phyloP scores from a whole-genome alignment of 2,329 filamentous ascomycete species.

The Phaeosphaeria sp. region DNA sequence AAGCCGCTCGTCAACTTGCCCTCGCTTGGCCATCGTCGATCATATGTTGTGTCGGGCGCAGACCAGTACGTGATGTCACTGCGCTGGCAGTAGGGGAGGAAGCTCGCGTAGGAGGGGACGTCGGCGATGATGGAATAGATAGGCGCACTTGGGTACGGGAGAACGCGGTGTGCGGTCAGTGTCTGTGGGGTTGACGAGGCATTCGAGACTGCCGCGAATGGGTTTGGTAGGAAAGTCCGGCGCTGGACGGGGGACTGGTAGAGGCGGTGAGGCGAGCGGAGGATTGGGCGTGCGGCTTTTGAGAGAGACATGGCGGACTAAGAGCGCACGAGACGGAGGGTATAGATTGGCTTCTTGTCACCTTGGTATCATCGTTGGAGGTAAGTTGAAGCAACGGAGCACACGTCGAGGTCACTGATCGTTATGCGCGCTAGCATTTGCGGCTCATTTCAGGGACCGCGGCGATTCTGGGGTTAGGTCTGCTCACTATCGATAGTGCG shows the following conservation, averaged over 20 bases:
- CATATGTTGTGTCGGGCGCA: constrained; percentile 54
- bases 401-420: constrained; percentile 12
- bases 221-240: constrained; percentile 55
- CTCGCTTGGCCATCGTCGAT: constrained; percentile 70
- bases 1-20: constrained; percentile 87
- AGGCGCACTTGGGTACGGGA: constrained; percentile 73
- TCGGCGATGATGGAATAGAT: constrained; percentile 90
- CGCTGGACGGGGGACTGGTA: constrained; percentile 21
- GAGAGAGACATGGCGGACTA: constrained; percentile 32
- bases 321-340: neutral
- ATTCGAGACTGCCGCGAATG: constrained; percentile 54
- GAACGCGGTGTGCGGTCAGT: constrained; percentile 75
- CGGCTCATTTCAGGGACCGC: constrained; percentile 33
- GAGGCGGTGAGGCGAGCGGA: constrained; percentile 19
- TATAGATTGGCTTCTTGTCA: constrained; percentile 13
- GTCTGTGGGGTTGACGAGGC: constrained; percentile 60
- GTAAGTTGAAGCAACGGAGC: constrained; percentile 3
- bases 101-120: constrained; percentile 77
- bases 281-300: constrained; percentile 44
- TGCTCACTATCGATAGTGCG: constrained; percentile 25
- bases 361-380: constrained; percentile 20
- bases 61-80: constrained; percentile 82
- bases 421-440: constrained; percentile 25
- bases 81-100: constrained; percentile 88
- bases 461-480: constrained; percentile 7